These are phyloP conservation scores for Epichloe gansuensis DNA, from an alignment of 2,329 filamentous ascomycete genomes.

Conservation along the genomic window DNA sequence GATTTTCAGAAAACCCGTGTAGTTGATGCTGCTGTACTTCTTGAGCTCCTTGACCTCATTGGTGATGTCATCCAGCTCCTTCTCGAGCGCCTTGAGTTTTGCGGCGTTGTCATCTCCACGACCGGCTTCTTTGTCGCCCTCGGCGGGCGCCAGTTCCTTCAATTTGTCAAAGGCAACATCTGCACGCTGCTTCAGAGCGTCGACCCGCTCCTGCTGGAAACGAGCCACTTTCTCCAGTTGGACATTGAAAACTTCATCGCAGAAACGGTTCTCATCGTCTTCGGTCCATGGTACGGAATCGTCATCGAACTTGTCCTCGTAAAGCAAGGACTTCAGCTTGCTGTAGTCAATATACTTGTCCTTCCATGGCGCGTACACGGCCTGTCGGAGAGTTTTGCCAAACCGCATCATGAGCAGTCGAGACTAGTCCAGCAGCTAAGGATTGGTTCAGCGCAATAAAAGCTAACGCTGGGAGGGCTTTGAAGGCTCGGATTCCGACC, in stretches of 20 bases:
- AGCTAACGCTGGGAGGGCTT: background rate
- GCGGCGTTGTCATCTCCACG: conserved; percentile 35
- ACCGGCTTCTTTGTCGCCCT: conserved; percentile 19
- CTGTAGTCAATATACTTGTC: conserved; percentile 91
- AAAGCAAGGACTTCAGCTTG: conserved; percentile 80
- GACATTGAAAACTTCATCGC: conserved; percentile 86
- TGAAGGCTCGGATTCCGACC: background rate
- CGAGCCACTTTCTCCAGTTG: conserved; percentile 89
- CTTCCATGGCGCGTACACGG: conserved; percentile 78
- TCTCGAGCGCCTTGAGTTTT: conserved; percentile 56
- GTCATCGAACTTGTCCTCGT: conserved; percentile 54
- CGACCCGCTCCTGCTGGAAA: conserved; percentile 74
- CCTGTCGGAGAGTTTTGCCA: conserved; percentile 71
- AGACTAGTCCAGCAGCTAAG: background rate
- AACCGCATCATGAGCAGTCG: conserved; percentile 62
- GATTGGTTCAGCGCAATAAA: too few species aligned
- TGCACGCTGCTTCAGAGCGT: conserved; percentile 38
- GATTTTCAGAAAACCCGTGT: conserved; percentile 94
- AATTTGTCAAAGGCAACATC: conserved; percentile 54
- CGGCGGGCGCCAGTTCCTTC: conserved; percentile 58
- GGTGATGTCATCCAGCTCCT: conserved; percentile 75
- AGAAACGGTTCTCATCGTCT: conserved; percentile 84
- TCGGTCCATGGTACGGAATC: conserved; percentile 72
- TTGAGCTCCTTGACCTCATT: conserved; percentile 88
- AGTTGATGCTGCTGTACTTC: conserved; percentile 92